phyloP scores from a whole-genome alignment of 2,329 filamentous ascomycete genomes.

The Phialemoniopsis sp. region DNA sequence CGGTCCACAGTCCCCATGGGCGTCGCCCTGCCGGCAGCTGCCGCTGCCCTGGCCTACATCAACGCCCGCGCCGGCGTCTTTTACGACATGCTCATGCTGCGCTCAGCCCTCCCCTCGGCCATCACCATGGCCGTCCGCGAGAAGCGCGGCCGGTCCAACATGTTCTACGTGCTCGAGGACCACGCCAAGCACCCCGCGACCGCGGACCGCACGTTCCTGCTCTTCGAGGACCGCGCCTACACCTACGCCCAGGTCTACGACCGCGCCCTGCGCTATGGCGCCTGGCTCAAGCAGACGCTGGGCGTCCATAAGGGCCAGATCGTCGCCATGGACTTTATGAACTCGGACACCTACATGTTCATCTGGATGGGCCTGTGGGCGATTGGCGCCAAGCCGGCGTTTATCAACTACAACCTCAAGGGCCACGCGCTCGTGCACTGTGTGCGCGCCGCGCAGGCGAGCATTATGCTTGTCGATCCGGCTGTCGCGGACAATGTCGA shows the following conservation, averaged over 20 bases:
- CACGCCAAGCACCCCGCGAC: slow-evolving; percentile 49
- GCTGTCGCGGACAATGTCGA: slow-evolving; percentile 54
- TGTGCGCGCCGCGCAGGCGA: slow-evolving; percentile 61
- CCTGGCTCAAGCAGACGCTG: slow-evolving; percentile 65
- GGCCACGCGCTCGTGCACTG: slow-evolving; percentile 72
- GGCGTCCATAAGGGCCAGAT: slow-evolving; percentile 67
- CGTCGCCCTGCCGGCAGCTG: slow-evolving; percentile 55
- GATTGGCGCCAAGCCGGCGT: slow-evolving; percentile 76
- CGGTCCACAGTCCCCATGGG: slow-evolving; percentile 43
- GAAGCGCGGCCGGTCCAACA: slow-evolving; percentile 57
- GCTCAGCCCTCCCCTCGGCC: slow-evolving; percentile 41
- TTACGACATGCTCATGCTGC: slow-evolving; percentile 62
- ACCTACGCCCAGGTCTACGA: slow-evolving; percentile 77
- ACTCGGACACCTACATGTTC: slow-evolving; percentile 74
- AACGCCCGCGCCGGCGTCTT: slow-evolving; percentile 66
- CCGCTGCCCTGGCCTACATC: slow-evolving; percentile 69
- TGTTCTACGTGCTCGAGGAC: slow-evolving; percentile 73
- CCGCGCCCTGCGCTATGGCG: slow-evolving; percentile 64
- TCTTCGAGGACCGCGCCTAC: slow-evolving; percentile 65
- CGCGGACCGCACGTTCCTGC: slow-evolving; percentile 54
- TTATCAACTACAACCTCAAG: slow-evolving; percentile 83
- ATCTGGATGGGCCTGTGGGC: slow-evolving; percentile 76
- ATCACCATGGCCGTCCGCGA: slow-evolving; percentile 41
- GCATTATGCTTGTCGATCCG: slow-evolving; percentile 66
- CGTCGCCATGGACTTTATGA: slow-evolving; percentile 77